Evolutionary conservation across 345 rosid species (phyloP).

Genomic region (Cardamine occulta): DNA sequence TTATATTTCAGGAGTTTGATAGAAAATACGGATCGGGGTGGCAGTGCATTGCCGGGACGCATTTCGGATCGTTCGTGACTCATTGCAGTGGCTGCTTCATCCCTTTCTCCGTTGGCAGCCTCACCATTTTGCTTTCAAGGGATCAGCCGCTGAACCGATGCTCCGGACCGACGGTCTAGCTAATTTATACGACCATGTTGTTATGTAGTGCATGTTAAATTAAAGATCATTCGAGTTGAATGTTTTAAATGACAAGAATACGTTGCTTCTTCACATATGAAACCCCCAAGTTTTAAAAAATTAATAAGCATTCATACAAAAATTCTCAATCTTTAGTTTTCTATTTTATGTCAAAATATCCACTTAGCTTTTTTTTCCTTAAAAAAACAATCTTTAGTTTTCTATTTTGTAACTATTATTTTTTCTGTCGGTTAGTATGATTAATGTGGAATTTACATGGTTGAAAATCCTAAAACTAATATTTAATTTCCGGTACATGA

Average conservation of each 20-base stretch:
- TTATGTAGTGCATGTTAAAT: not conserved
- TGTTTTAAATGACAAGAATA: too few relatives aligned
- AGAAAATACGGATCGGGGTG: constrained; percentile 56
- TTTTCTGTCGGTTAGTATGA: not conserved
- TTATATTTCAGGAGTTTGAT: constrained; percentile 57
- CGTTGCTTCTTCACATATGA: too few relatives aligned
- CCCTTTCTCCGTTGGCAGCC: constrained; percentile 57
- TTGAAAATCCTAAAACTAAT: constrained; percentile 6
- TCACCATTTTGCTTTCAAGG: constrained; percentile 66
- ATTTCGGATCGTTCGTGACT: constrained; percentile 65
- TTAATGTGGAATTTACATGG: constrained; percentile 15
- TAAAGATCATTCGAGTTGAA: not conserved
- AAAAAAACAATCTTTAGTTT: too few relatives aligned
- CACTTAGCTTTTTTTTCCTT: too few relatives aligned
- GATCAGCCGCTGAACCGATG: constrained; percentile 47
- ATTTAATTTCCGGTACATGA: not conserved
- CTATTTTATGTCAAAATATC: too few relatives aligned
- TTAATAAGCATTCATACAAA: too few relatives aligned
- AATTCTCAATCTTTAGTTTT: too few relatives aligned
- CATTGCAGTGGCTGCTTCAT: constrained; percentile 65
- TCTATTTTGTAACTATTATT: not conserved
- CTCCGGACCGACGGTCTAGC: too few relatives aligned
- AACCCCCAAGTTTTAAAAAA: too few relatives aligned
- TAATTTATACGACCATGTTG: not conserved
- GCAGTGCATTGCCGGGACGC: constrained; percentile 67